phyloP scores from a whole-genome alignment of 1,284 basidiomycete genomes.

The Sanguinoderma infundibulare region DNA sequence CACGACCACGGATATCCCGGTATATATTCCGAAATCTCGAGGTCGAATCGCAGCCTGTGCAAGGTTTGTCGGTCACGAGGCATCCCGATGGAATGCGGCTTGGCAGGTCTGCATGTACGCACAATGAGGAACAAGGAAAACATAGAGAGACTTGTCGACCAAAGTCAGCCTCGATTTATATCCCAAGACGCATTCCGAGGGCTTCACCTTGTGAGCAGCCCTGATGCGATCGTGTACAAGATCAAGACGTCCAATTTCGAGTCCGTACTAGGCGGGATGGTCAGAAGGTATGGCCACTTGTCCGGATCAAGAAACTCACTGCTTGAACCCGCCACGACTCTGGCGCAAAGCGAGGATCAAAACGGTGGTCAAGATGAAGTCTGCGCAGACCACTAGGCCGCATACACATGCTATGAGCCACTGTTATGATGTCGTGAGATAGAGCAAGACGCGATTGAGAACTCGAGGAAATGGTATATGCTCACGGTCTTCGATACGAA shows the following conservation, averaged over 20 bases:
- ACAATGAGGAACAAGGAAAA: not conserved
- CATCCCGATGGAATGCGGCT: too few relatives aligned
- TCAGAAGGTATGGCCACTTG: not conserved
- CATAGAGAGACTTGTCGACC: not conserved
- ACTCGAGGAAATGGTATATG: not conserved
- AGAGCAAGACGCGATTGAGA: not conserved
- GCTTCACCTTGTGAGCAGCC: not conserved
- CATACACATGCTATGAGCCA: not conserved
- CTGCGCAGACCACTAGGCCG: not conserved
- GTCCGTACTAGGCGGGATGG: not conserved
- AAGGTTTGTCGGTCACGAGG: too few relatives aligned
- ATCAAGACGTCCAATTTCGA: not conserved
- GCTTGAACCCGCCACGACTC: not conserved
- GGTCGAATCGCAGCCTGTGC: not conserved
- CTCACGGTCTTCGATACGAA: not conserved
- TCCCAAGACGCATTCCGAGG: too few relatives aligned
- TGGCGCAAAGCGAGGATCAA: not conserved
- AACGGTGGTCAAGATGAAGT: not conserved
- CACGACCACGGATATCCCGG: not conserved
- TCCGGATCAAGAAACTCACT: not conserved
- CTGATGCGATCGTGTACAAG: not conserved
- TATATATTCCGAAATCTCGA: not conserved
- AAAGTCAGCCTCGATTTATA: not conserved
- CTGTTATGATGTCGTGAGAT: not conserved
- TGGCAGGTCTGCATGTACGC: not conserved